Base-by-base conservation (phyloP, 2,329 filamentous ascomycete genomes). In the Thyridium curvatum region DNA sequence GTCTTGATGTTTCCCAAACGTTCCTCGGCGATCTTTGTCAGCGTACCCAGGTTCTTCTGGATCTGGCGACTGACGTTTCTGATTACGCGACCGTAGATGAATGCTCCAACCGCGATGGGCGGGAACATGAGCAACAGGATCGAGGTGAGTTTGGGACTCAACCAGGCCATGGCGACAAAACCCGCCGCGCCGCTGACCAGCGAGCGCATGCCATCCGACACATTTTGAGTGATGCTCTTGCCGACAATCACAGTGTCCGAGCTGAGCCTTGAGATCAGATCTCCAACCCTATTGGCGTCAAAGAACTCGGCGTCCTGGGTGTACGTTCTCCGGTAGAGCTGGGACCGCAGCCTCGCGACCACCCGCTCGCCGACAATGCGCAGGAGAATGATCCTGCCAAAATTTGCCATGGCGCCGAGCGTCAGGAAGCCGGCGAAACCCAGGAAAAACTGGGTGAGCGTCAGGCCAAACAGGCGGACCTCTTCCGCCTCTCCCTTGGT, bases 291-390 rank as follows among this genome's bases (percentile, higher is more conserved):
- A 65, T 98, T 98, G 30, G 93, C 93, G 58, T 98, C 93, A 56
- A 98, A 98, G 67, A 98, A 98, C 55, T 97, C 93, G 42, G 93
- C 93, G 60, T 98, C 93, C 60, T 98, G 93, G n/a, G 93, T 76
- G 52, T 94, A 94, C 0, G 93, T 98, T 47, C 85, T 80, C 48
- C 88, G 80, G 66, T 94, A 98, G 4, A 98, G 78, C 56, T 88
- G 85, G 13, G 90, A 91, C 44, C 93, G 80, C 40, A 98, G 72
- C 50, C 91, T 79, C 10, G 91, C 84, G 39, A 98, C 93, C 42
- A 98, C 93, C 32, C 93, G 78, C 63, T 98, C 93, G 46, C 93
- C 94, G 8, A 98, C 87, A 45, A 97, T 93, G 18, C 93, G 81
- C 16, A 98, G 75, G 39, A 97, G 82, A 41, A 97, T 84, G 52